Base-by-base conservation (phyloP, 1,139 yeast genomes). In the Nematodospora anomalae region DNA sequence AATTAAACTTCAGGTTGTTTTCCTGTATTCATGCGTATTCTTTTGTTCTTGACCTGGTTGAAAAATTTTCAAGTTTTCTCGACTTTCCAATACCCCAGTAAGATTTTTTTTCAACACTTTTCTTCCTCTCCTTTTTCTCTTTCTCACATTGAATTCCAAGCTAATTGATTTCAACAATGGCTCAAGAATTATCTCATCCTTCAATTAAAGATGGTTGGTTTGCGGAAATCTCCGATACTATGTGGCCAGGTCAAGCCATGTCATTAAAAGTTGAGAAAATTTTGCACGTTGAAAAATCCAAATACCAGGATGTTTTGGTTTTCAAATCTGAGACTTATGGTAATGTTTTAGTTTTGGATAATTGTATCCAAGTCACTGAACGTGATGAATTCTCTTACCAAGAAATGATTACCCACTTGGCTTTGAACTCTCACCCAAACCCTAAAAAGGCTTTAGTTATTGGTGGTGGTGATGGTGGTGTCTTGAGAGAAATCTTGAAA, bases 381-480 rank as follows among this genome's bases (percentile, higher is more conserved):
- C 79, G 96, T 56, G 97, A 89, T 58, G 97, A 89, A 66, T 89
- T 87, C 62, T 79, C 96, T 36, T 87, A 87, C 71, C 97, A 89
- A 69, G 97, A 89, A 64, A 87, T 89, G 95, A 89, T 89, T 60
- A 69, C 96, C 28, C 96, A 89, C 64, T 71, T 89, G 55, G 95
- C 95, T 10, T 57, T 89, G 65, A 85, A 84, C 76, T 79, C 94
- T 30, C 97, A 89, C 67, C 89, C 95, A 43, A 76, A 83, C 67
- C 97, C 97, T 37, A 85, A 84, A 71, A 80, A 75, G 57, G 96
- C 92, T 22, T 71, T 89, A 45, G 95, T 89, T 41, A 83, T 89
- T 58, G 97, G 97, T 41, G 97, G 97, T 48, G 97, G 97, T 52
- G 97, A 89, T 57, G 97, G 97, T 52, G 97, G 97, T 60, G 96